Conservation (phyloP, 768 basidiomycete species). For the Boletus bicolor region DNA sequence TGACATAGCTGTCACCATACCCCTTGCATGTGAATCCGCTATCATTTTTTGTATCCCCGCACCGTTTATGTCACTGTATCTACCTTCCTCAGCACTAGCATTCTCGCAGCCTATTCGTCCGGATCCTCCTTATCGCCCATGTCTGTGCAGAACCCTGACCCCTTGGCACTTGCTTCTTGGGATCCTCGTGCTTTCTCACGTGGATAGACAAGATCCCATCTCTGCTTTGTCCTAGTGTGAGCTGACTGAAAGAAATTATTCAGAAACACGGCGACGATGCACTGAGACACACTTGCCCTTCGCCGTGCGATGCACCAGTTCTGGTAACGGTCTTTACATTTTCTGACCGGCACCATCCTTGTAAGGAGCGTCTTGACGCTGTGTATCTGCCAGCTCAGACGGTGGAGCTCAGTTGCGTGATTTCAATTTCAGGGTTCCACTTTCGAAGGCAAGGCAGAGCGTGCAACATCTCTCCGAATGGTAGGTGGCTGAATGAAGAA, state of each 20-base stretch:
- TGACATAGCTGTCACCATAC: constrained; percentile 31
- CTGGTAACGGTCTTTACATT: not conserved
- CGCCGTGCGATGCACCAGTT: not conserved
- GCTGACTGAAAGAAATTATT: not conserved
- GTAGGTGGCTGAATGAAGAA: constrained; percentile 12
- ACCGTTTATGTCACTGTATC: constrained; percentile 27
- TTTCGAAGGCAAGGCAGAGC: not conserved
- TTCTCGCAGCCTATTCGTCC: constrained; percentile 13
- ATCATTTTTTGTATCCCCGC: constrained; percentile 25
- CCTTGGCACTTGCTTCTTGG: not conserved
- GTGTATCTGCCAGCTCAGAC: not conserved
- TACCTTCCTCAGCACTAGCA: constrained; percentile 14
- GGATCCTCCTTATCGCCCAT: constrained; percentile 14
- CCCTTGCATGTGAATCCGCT: constrained; percentile 20
- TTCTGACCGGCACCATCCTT: not conserved
- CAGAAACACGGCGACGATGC: not conserved
- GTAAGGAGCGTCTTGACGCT: not conserved
- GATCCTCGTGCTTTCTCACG: constrained; percentile 1
- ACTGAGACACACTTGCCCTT: not conserved
- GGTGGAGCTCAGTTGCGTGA: not conserved
- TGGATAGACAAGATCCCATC: constrained; percentile 6
- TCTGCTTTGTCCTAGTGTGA: constrained; percentile 1
- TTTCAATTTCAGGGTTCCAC: constrained; percentile 1
- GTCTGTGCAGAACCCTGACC: constrained; percentile 8
- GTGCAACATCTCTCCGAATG: constrained; percentile 1